These are phyloP conservation scores for Hymenoscyphus repandus DNA, from an alignment of 2,329 filamentous ascomycete genomes.

Conservation along the genomic window DNA sequence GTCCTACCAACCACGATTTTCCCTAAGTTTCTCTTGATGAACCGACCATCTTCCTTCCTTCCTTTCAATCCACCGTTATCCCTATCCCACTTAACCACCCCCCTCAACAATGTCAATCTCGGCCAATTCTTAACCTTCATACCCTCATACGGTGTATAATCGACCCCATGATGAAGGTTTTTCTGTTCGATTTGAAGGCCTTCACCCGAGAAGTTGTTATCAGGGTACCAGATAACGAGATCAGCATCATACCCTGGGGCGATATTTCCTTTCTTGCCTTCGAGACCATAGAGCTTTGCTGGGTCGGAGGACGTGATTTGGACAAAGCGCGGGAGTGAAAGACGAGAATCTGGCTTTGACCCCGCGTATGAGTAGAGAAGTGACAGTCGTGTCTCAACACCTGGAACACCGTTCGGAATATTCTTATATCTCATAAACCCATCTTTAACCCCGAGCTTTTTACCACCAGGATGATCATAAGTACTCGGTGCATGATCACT, in stretches of 20 bases:
- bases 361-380: conserved; percentile 19
- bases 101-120: conserved; percentile 19
- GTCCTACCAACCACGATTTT: conserved; percentile 20
- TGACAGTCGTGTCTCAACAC: conserved; percentile 22
- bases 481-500: conserved; percentile 30
- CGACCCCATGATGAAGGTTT: conserved; percentile 22
- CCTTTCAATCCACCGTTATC: conserved; percentile 18
- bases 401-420: conserved; percentile 24
- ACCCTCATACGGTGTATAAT: conserved; percentile 23
- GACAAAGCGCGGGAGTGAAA: conserved; percentile 20
- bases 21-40: conserved; percentile 18
- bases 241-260: conserved; percentile 23
- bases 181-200: conserved; percentile 16
- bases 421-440: conserved; percentile 18
- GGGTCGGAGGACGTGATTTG: conserved; percentile 20
- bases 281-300: conserved; percentile 21
- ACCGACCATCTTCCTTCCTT: conserved; percentile 14
- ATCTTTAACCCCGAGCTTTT: conserved; percentile 19
- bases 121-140: conserved; percentile 24
- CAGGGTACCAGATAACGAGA: conserved; percentile 23
- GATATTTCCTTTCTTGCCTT: conserved; percentile 22
- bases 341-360: conserved; percentile 8
- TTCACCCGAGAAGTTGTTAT: conserved; percentile 6
- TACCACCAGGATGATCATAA: conserved; percentile 19
- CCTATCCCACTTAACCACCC: conserved; percentile 21